Evolutionary conservation across 306 rosid species (phyloP).

Genomic region (Cucurbita argyrosperma): DNA sequence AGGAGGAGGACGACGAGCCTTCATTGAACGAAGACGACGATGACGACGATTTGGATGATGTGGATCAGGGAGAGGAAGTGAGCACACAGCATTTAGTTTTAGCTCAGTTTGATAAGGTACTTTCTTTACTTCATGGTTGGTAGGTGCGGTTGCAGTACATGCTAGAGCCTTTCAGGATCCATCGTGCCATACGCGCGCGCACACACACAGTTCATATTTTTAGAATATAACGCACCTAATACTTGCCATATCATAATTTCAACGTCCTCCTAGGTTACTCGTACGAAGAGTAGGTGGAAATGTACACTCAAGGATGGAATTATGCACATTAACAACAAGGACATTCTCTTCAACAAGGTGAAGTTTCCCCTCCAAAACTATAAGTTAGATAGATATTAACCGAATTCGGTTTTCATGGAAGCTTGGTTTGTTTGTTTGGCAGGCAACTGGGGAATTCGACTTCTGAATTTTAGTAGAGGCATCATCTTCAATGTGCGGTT

Average conservation of each 20-base stretch:
- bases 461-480: constrained; percentile 49
- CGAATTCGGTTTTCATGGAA: neutral
- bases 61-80: constrained; percentile 77
- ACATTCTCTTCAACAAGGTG: constrained; percentile 94
- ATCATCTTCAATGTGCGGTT: constrained; percentile 6
- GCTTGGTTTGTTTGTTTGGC: constrained; percentile 5
- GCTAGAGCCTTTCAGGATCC: neutral
- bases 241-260: neutral
- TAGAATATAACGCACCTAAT: too few relatives aligned
- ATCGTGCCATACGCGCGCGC: neutral
- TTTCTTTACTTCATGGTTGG: neutral
- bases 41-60: constrained; percentile 89
- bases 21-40: constrained; percentile 92
- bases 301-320: constrained; percentile 95
- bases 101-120: constrained; percentile 98
- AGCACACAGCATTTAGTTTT: constrained; percentile 75
- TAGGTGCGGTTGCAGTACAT: neutral
- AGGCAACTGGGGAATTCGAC: constrained; percentile 97
- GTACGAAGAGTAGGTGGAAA: constrained; percentile 98
- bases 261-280: constrained; percentile 54
- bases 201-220: too few relatives aligned
- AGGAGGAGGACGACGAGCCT: constrained; percentile 79
- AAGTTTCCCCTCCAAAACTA: neutral
- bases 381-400: neutral
- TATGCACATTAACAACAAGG: constrained; percentile 90